A percentile compares a stretch with the other conserved stretches of the same genome.
phyloP scores from a whole-genome alignment of 2,329 filamentous ascomycete species.

The Ramularia endophylla region DNA sequence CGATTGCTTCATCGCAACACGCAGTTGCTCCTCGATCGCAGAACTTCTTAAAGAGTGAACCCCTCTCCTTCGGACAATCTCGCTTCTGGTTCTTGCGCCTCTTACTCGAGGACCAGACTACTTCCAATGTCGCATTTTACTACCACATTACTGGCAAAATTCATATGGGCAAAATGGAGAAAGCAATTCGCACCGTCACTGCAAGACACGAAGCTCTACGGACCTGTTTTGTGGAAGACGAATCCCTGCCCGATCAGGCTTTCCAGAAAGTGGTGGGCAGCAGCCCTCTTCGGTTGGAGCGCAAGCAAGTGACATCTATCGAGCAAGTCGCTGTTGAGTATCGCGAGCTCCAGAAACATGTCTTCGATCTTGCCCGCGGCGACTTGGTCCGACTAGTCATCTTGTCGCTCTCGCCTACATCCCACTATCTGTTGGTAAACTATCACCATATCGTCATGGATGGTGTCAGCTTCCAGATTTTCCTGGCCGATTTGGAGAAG shows the following conservation, averaged over 20 bases:
- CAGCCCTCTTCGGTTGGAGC: not conserved
- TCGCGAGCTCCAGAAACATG: not conserved
- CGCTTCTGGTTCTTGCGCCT: constrained; percentile 2
- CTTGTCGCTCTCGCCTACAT: not conserved
- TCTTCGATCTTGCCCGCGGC: constrained; percentile 1
- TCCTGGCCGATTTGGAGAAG: constrained; percentile 18
- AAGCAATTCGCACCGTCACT: not conserved
- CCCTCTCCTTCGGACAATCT: not conserved
- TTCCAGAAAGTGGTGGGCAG: not conserved
- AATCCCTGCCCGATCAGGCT: not conserved
- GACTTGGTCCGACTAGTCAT: not conserved
- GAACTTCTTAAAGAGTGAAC: not conserved
- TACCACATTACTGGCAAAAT: not conserved
- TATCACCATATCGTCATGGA: constrained; percentile 32
- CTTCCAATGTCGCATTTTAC: constrained; percentile 1
- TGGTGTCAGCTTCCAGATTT: constrained; percentile 22
- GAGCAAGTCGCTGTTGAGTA: not conserved
- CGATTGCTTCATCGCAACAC: too few species aligned
- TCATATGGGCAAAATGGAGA: not conserved
- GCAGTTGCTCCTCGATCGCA: not conserved
- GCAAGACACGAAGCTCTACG: constrained; percentile 2
- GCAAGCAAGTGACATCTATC: not conserved
- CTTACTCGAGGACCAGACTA: not conserved
- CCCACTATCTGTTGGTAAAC: constrained; percentile 17
- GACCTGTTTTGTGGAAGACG: not conserved